Evolutionary conservation across 768 basidiomycete genomes (phyloP).

Genomic region (Termitomyces sp.): DNA sequence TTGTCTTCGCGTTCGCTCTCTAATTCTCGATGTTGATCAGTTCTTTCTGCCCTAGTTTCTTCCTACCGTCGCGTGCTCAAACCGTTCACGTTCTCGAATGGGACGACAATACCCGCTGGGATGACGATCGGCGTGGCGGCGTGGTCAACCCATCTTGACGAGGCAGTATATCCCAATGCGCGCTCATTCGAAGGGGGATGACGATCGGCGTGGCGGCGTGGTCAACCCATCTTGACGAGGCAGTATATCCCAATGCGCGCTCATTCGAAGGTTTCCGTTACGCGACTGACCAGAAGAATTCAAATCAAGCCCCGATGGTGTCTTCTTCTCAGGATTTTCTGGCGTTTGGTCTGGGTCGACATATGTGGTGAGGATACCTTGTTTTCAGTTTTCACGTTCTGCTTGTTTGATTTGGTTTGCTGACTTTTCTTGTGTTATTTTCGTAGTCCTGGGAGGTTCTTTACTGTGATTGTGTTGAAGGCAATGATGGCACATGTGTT

Average conservation of each 20-base stretch:
- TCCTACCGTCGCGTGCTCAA: constrained; percentile 15
- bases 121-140: constrained; percentile 10
- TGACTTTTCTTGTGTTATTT: not conserved
- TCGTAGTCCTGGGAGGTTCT: constrained; percentile 37
- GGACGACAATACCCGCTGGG: constrained; percentile 20
- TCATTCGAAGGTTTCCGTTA: constrained; percentile 39
- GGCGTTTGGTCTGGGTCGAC: constrained; percentile 28
- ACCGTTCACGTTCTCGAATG: constrained; percentile 22
- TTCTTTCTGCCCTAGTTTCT: constrained; percentile 8
- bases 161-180: constrained; percentile 19
- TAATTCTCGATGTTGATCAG: not conserved
- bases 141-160: constrained; percentile 6
- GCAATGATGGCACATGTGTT: constrained; percentile 31
- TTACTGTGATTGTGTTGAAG: constrained; percentile 34
- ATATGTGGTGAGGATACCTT: constrained; percentile 14
- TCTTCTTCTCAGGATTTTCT: constrained; percentile 23
- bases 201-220: no score
- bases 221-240: constrained; percentile 5
- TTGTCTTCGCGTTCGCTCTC: constrained; percentile 2
- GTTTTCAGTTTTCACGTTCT: not conserved
- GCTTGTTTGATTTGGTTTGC: not conserved
- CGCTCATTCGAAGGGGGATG: no score
- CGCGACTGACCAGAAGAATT: constrained; percentile 20
- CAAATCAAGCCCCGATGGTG: constrained; percentile 25
- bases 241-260: constrained; percentile 21